Evolutionary conservation across 2,329 filamentous ascomycete species (phyloP).

Genomic region (Stagonosporopsis chrysanthemi): DNA sequence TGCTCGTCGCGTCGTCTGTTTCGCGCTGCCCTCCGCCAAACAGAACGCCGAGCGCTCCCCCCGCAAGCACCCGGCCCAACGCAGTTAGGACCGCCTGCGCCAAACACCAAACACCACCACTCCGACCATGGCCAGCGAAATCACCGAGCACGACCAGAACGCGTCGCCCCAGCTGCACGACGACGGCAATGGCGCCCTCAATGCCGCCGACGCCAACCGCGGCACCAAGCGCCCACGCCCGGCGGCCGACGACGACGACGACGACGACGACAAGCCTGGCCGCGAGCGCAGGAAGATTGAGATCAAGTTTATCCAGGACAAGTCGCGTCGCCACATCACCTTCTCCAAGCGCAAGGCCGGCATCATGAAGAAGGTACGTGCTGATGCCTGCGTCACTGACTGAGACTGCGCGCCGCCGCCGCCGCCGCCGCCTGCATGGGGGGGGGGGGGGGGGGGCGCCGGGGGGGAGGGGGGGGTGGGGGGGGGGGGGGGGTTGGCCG

Average conservation of each 20-base stretch:
- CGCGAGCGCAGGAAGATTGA: conserved; percentile 99
- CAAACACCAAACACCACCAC: conserved; percentile 40
- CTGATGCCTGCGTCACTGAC: no score
- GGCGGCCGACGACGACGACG: conserved; percentile 88
- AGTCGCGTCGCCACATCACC: conserved; percentile 98
- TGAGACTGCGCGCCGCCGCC: no score
- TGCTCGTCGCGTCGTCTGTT: conserved; percentile 31
- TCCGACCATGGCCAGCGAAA: conserved; percentile 55
- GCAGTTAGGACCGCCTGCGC: conserved; percentile 50
- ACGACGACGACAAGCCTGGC: conserved; percentile 96
- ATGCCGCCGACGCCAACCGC: conserved; percentile 71
- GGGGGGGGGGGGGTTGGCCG: no score
- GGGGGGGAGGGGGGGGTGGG: no score
- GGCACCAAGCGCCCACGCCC: conserved; percentile 90
- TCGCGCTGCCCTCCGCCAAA: conserved; percentile 36
- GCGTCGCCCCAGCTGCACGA: conserved; percentile 59
- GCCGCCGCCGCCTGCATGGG: no score
- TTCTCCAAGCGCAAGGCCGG: conserved; percentile 99
- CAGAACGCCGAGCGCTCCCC: conserved; percentile 39
- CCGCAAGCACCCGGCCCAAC: conserved; percentile 47
- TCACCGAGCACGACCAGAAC: conserved; percentile 61
- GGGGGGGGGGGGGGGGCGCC: no score
- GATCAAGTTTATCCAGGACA: conserved; percentile 99
- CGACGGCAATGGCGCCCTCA: conserved; percentile 59
- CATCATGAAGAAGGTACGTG: conserved; percentile 98